Base-by-base conservation (phyloP, 2,329 filamentous ascomycete species). In the Chalaropsis ovoidea region DNA sequence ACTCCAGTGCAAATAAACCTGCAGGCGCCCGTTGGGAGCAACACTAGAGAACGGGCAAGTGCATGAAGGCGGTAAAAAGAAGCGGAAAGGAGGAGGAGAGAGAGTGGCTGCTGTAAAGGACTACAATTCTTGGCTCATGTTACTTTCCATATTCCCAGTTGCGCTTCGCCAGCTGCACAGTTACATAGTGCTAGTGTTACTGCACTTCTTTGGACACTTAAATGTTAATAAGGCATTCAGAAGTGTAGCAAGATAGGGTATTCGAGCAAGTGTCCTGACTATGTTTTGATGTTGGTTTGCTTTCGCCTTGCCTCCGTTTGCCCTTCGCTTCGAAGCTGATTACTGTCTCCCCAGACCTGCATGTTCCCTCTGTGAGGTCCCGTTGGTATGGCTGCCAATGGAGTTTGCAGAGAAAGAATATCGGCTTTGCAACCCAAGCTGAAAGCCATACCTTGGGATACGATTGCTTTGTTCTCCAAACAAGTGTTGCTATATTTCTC, bases 11-110 rank as follows among this genome's bases (percentile, higher is more conserved):
- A 58, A 19, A 58, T 19, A 5, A 8, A 35, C 15, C 27, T 39
- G 54, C n/a, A 19, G 54, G 6, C n/a, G 24, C 8, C 54, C 54
- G 31, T 8, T 11, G 17, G 54, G 27, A 39, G 31, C 15, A 58
- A 10, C 54, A 19, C 27, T 3, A 58, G 31, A 35, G 13, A 6
- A 35, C 31, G 54, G 54, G 15, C 39, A 39, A 11, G 27, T 58
- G 54, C 54, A 58, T 58, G 17, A 13, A 58, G 54, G 54, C 54
- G 54, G 54, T 58, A 35, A 39, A 39, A 35, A 24, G 8, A 11
- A n/a, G 24, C 5, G n/a, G 31, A n/a, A 10, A n/a, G 24, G 27
- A 56, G 27, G 22, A 39, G 54, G n/a, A 19, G 47, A 10, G 22
- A 24, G 8, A n/a, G 6, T 31, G 31, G 31, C 8, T 3, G 8